Conservation (phyloP, 345 rosid genomes). For the Melaleuca quinquenervia region DNA sequence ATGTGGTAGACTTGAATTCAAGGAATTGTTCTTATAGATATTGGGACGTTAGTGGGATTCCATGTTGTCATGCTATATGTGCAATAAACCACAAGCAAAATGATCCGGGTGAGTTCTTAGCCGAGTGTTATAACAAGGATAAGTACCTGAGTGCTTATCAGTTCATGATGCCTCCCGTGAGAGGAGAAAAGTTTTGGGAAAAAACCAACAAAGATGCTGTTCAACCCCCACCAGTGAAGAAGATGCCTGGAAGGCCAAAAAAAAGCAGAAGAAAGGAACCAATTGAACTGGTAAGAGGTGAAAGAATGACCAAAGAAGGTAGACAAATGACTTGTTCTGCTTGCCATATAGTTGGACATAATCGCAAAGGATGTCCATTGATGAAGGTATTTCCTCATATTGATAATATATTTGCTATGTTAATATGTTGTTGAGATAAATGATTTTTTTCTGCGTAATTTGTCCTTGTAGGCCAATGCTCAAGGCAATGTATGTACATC, state of each 20-base stretch:
- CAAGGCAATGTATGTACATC: no score
- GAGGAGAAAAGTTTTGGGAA: not conserved
- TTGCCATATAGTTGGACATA: not conserved
- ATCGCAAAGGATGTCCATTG: not conserved
- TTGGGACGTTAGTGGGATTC: not conserved
- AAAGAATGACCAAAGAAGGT: not conserved
- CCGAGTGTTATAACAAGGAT: not conserved
- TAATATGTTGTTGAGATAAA: not conserved
- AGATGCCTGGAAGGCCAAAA: no score
- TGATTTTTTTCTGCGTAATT: no score
- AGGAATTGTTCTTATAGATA: no score
- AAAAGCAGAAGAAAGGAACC: no score
- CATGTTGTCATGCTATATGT: not conserved
- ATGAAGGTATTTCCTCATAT: not conserved
- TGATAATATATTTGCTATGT: fast-evolving
- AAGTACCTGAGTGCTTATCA: no score
- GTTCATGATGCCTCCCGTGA: not conserved
- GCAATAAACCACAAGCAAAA: not conserved
- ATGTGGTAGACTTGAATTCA: no score
- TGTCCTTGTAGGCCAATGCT: not conserved
- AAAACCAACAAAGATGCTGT: no score
- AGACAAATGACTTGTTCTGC: no score
- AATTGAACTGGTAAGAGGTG: no score
- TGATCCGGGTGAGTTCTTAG: no score
- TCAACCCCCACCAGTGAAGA: not conserved